These are phyloP conservation scores for Leccinum incarnatum DNA, from an alignment of 768 basidiomycete species.

Conservation along the genomic window DNA sequence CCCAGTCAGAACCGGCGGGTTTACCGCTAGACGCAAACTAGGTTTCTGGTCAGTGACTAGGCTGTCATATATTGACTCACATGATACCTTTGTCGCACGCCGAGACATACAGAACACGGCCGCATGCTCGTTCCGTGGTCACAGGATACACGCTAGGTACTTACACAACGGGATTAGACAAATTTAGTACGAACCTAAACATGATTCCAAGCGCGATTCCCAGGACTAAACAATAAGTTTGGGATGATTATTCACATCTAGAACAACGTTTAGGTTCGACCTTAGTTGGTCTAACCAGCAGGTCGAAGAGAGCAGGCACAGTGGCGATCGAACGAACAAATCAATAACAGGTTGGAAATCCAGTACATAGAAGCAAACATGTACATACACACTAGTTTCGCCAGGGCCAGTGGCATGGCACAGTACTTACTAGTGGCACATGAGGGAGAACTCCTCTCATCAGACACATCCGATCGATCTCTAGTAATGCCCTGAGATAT, in stretches of 20 bases:
- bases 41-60: not conserved
- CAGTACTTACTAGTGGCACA: too few species aligned
- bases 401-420: too few species aligned
- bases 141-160: not conserved
- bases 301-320: not conserved
- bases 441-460: not conserved
- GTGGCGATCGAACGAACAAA: not conserved
- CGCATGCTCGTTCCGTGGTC: not conserved
- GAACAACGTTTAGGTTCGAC: too few species aligned
- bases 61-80: not conserved
- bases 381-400: not conserved
- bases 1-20: not conserved
- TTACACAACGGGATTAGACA: too few species aligned
- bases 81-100: not conserved
- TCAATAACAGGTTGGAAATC: too few species aligned
- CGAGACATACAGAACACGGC: not conserved
- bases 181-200: too few species aligned
- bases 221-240: too few species aligned
- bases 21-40: not conserved
- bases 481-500: not conserved
- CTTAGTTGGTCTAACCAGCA: too few species aligned
- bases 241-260: too few species aligned
- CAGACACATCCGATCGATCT: not conserved
- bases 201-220: too few species aligned
- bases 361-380: not conserved